phyloP scores from a whole-genome alignment of 1,284 basidiomycete genomes.

The Trametes pubescens region DNA sequence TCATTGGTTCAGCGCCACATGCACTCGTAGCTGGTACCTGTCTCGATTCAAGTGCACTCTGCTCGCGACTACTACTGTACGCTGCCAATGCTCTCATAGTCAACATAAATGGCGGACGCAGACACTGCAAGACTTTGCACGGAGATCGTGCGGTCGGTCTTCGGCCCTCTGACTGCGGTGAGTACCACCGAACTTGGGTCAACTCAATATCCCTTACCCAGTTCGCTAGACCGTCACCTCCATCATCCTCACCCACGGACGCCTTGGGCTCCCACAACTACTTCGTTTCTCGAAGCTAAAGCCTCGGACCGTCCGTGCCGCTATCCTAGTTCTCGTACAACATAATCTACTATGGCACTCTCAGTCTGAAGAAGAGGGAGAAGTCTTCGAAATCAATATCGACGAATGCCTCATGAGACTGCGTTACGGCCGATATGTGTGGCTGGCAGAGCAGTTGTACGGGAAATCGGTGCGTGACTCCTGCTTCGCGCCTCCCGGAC shows the following conservation, averaged over 20 bases:
- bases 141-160: slow-evolving; percentile 80
- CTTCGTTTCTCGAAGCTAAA: slow-evolving; percentile 74
- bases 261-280: slow-evolving; percentile 78
- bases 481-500: neutral
- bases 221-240: slow-evolving; percentile 74
- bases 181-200: slow-evolving; percentile 37
- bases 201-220: neutral
- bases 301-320: slow-evolving; percentile 73
- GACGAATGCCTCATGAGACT: slow-evolving; percentile 82
- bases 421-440: slow-evolving; percentile 84
- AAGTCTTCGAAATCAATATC: slow-evolving; percentile 81
- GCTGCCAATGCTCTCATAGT: slow-evolving; percentile 14
- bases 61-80: neutral
- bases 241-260: slow-evolving; percentile 86
- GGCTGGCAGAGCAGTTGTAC: slow-evolving; percentile 73
- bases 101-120: slow-evolving; percentile 67
- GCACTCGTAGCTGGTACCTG: neutral
- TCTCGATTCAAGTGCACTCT: neutral
- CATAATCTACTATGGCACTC: slow-evolving; percentile 93
- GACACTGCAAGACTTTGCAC: slow-evolving; percentile 76
- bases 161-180: slow-evolving; percentile 81
- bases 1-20: slow-evolving; percentile 14
- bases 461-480: slow-evolving; percentile 62
- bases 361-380: slow-evolving; percentile 74
- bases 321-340: slow-evolving; percentile 87